These are phyloP conservation scores for Venturia effusa DNA, from an alignment of 2,329 filamentous ascomycete genomes.

Conservation along the genomic window DNA sequence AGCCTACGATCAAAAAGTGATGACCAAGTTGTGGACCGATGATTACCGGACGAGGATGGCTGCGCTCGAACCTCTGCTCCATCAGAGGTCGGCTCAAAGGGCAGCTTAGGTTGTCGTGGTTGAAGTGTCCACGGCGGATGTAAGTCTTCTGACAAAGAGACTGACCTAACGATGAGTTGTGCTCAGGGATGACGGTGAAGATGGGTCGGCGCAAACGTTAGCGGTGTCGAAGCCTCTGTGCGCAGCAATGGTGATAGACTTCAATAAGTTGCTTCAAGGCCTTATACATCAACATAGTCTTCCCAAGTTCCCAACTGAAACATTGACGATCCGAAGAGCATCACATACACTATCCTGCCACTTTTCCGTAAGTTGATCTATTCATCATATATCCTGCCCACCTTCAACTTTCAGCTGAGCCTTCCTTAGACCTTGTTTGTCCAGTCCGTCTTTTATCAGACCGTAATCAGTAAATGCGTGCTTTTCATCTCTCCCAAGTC, in stretches of 20 bases:
- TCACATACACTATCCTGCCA: background rate
- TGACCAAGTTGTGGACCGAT: background rate
- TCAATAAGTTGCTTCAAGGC: background rate
- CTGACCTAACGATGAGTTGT: no score
- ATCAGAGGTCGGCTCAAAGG: no score
- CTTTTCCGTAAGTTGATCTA: background rate
- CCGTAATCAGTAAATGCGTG: background rate
- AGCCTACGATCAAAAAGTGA: background rate
- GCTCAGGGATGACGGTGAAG: background rate
- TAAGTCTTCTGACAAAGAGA: no score
- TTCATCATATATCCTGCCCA: conserved; percentile 6
- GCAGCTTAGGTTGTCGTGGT: no score
- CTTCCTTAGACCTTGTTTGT: background rate
- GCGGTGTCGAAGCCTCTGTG: background rate
- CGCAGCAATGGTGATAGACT: background rate
- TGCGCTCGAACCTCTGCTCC: no score
- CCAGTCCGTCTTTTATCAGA: background rate
- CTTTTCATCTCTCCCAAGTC: background rate
- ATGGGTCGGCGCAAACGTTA: background rate
- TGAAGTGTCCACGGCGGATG: no score
- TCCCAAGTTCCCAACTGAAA: background rate
- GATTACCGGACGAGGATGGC: background rate
- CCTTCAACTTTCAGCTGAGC: background rate
- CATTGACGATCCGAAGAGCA: background rate
- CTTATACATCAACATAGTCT: background rate